Percentiles rank a stretch among this genome's conserved stretches.
phyloP scores from a whole-genome alignment of 768 basidiomycete species.

The Termitomyces sp. region DNA sequence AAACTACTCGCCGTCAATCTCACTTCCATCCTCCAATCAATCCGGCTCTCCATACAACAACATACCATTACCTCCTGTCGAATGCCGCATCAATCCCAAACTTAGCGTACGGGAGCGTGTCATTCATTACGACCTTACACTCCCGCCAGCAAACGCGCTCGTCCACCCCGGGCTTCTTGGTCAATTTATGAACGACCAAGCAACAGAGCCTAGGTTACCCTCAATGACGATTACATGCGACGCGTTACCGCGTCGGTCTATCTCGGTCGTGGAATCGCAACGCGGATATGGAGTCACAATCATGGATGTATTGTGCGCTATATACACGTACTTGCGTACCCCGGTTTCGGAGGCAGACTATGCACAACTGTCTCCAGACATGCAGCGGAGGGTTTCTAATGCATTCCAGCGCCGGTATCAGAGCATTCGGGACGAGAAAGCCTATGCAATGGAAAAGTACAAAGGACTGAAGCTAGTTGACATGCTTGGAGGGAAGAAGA shows the following conservation, averaged over 20 bases:
- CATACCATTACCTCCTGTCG: constrained; percentile 18
- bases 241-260: constrained; percentile 30
- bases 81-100: constrained; percentile 13
- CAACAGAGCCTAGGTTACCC: constrained; percentile 32
- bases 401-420: constrained; percentile 44
- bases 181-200: constrained; percentile 28
- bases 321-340: constrained; percentile 44
- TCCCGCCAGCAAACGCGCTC: constrained; percentile 9
- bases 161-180: constrained; percentile 22
- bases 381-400: constrained; percentile 32
- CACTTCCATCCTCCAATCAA: constrained; percentile 18
- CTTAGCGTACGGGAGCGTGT: constrained; percentile 11
- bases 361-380: constrained; percentile 27
- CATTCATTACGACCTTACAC: constrained; percentile 17
- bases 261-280: constrained; percentile 29
- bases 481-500: constrained; percentile 41
- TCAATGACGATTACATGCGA: constrained; percentile 31
- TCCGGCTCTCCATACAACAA: constrained; percentile 16
- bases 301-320: constrained; percentile 45
- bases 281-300: constrained; percentile 28
- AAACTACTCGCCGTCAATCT: constrained; percentile 13
- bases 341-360: constrained; percentile 42
- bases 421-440: constrained; percentile 28
- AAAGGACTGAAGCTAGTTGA: constrained; percentile 57
- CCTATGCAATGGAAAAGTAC: constrained; percentile 36